Evolutionary conservation across 495 filamentous ascomycete genomes (phyloP).

Genomic region (Hypoxylon fragiforme): DNA sequence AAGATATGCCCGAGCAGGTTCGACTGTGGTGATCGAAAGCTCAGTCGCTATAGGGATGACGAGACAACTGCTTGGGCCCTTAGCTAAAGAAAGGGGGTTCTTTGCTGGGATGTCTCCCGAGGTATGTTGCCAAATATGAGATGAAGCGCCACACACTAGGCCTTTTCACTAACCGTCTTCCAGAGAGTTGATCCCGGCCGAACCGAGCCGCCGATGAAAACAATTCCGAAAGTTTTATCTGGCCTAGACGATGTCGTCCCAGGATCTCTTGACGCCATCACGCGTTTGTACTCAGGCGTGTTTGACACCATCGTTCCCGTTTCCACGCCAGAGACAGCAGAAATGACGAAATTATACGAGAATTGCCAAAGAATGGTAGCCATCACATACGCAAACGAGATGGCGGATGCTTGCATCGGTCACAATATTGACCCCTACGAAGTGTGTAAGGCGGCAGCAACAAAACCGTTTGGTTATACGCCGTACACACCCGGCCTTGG

Average conservation of each 20-base stretch:
- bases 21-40: constrained; percentile 43
- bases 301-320: constrained; percentile 42
- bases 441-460: constrained; percentile 41
- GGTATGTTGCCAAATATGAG: constrained; percentile 20
- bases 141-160: background rate
- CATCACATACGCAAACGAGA: constrained; percentile 48
- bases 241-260: constrained; percentile 39
- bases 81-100: constrained; percentile 27
- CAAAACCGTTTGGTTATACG: constrained; percentile 47
- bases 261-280: constrained; percentile 38
- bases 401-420: constrained; percentile 44
- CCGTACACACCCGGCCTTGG: constrained; percentile 40
- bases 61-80: constrained; percentile 37
- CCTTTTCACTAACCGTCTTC: constrained; percentile 2
- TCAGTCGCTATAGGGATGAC: constrained; percentile 48
- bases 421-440: constrained; percentile 45
- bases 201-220: constrained; percentile 25
- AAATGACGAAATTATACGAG: constrained; percentile 50
- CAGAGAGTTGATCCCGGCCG: constrained; percentile 46
- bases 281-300: constrained; percentile 36
- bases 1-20: constrained; percentile 31
- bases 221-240: constrained; percentile 44
- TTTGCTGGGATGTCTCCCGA: constrained; percentile 45
- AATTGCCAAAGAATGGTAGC: constrained; percentile 47
- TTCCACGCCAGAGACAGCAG: constrained; percentile 44